Evolutionary conservation across 179 eudicot genomes (phyloP).

Genomic region (Corrigiola litoralis): DNA sequence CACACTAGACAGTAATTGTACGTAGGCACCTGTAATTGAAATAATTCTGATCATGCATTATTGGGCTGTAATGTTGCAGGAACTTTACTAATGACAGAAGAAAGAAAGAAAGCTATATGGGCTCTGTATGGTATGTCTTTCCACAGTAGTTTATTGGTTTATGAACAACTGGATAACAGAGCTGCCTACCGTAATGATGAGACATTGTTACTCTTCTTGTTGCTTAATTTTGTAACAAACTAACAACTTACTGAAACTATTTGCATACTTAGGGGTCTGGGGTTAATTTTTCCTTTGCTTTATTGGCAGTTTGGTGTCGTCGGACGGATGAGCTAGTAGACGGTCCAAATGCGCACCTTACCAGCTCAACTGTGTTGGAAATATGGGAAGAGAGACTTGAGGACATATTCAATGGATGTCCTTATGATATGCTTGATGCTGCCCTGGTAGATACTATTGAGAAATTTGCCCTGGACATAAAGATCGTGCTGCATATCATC

Average conservation of each 20-base stretch:
- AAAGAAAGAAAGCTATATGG: background rate
- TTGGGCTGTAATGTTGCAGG: background rate
- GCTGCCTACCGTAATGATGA: no score
- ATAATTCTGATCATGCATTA: background rate
- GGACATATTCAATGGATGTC: constrained; percentile 47
- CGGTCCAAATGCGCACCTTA: constrained; percentile 32
- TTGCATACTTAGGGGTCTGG: no score
- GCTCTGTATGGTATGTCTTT: background rate
- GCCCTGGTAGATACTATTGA: constrained; percentile 48
- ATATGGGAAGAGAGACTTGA: constrained; percentile 52
- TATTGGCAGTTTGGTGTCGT: constrained; percentile 57
- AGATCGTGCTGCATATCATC: constrained; percentile 16
- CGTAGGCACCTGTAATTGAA: no score
- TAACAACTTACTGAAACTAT: no score
- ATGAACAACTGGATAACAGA: no score
- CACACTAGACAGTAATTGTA: no score
- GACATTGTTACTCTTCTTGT: no score
- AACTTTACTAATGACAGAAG: background rate
- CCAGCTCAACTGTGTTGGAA: constrained; percentile 30
- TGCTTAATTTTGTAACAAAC: no score
- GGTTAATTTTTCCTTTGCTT: no score
- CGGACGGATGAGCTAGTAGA: constrained; percentile 58
- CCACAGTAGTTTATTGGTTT: no score
- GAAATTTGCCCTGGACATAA: constrained; percentile 48
- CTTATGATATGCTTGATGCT: constrained; percentile 48